These are phyloP conservation scores for Suillus ampliporus DNA, from an alignment of 768 basidiomycete species.

Conservation along the genomic window DNA sequence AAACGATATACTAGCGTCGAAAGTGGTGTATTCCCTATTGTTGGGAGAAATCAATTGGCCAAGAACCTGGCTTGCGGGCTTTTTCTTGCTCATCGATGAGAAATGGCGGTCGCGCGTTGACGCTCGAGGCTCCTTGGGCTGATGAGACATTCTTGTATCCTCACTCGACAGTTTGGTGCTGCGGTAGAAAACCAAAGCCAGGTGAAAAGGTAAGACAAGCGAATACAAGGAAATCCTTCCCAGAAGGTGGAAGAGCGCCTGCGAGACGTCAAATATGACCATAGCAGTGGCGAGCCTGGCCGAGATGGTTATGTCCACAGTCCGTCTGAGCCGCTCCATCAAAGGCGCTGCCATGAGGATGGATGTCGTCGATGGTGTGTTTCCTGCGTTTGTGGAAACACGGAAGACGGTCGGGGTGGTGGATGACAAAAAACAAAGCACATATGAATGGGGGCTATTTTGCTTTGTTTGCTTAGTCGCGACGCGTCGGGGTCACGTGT, in stretches of 20 bases:
- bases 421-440: not conserved
- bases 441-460: not conserved
- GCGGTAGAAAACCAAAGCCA: not conserved
- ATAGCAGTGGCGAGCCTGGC: not conserved
- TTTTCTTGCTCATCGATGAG: not conserved
- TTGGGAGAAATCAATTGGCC: not conserved
- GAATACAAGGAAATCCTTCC: constrained; percentile 2
- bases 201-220: not conserved
- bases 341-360: not conserved
- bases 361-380: not conserved
- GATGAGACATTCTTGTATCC: not conserved
- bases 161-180: not conserved
- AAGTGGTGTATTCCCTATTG: not conserved
- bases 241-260: constrained; percentile 2
- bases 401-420: not conserved
- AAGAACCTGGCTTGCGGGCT: not conserved
- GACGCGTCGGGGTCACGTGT: constrained; percentile 3
- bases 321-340: not conserved
- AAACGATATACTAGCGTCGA: not conserved
- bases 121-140: not conserved
- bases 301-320: not conserved
- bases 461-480: not conserved
- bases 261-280: not conserved
- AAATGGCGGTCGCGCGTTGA: not conserved
- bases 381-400: not conserved